Base-by-base conservation (phyloP, 441 rosid species). In the Euphorbia corollata region DNA sequence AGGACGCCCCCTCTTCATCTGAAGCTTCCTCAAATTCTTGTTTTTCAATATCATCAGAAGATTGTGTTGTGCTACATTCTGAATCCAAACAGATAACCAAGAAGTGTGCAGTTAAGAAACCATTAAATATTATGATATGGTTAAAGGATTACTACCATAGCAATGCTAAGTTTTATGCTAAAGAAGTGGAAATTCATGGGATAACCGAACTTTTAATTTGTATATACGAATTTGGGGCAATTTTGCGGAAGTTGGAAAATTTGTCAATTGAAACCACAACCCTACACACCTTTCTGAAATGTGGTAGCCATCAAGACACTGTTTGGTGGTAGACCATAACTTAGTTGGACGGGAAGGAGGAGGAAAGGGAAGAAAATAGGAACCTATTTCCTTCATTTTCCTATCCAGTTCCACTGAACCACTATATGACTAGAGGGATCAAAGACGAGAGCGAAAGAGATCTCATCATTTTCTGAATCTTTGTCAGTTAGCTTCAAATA, bases 11-110 rank as follows among this genome's bases (percentile, higher is more conserved):
- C 63, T 88, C 98, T 71, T 85, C 96, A 74, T 88, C 92, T 22
- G 90, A 86, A 30, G 74, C 84, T 56, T 84, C 92, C 73, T 84
- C 93, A 72, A 83, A 79, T 80, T 88, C 97, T 80, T 82, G 97
- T 73, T 87, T 91, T 82, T 89, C 96, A 75, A 83, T 74, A 69
- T 80, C 97, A 79, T 88, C 97, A 71, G 96, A 94, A 73, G 99
- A 91, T 79, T 85, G 92, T 54, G 97, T 89, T 8, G 93, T 91
- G 82, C 98, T 91, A 81, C 89, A 88, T 79, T 89, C 99, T 92
- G 86, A 72, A 86, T 70, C 70, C 73, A 63, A 60, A 78, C 62
- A 64, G 61, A 73, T 47, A 63, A 51, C 50, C 6, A 38, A 55
- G 55, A 64, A 78, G 68, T 55, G 20, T 55, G 16, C 65, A 63